Conservation (phyloP, 2,329 filamentous ascomycete species). For the Canariomyces notabilis region DNA sequence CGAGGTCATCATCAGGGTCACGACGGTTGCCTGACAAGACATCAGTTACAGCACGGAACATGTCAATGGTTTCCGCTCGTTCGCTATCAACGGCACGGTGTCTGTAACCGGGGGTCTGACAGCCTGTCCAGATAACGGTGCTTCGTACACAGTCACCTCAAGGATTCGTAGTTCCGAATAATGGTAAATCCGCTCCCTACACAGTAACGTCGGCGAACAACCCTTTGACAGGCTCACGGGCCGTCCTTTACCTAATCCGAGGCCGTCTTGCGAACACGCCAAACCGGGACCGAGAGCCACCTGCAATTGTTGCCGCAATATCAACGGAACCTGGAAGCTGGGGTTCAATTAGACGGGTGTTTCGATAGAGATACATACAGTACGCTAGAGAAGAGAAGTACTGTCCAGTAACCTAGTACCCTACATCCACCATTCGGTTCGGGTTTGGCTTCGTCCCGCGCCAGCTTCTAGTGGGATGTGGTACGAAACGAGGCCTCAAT, state of each 20-base stretch:
- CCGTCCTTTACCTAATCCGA: not conserved
- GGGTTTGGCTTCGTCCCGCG: conserved; percentile 28
- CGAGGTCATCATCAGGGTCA: not conserved
- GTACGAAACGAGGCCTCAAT: conserved; percentile 23
- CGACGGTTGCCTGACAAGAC: not conserved
- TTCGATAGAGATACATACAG: conserved; percentile 10
- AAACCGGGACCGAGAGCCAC: not conserved
- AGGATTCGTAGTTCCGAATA: no score
- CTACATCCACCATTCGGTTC: conserved; percentile 17
- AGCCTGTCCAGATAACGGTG: no score
- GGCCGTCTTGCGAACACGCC: not conserved
- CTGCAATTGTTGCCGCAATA: conserved; percentile 9
- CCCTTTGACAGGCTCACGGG: not conserved
- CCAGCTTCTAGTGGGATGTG: conserved; percentile 28
- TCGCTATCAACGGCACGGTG: no score
- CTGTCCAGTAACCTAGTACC: no score
- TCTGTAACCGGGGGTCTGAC: no score
- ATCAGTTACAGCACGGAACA: not conserved
- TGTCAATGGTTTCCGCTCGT: not conserved
- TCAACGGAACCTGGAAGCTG: not conserved
- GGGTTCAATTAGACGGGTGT: conserved; percentile 6
- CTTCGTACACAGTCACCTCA: no score
- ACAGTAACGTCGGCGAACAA: no score
- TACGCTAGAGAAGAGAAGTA: not conserved
- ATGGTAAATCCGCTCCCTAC: no score